A percentile compares a stretch with the other conserved stretches of the same genome.
Conservation (phyloP, 768 basidiomycete genomes). For the Chlorophyllum brunneum region DNA sequence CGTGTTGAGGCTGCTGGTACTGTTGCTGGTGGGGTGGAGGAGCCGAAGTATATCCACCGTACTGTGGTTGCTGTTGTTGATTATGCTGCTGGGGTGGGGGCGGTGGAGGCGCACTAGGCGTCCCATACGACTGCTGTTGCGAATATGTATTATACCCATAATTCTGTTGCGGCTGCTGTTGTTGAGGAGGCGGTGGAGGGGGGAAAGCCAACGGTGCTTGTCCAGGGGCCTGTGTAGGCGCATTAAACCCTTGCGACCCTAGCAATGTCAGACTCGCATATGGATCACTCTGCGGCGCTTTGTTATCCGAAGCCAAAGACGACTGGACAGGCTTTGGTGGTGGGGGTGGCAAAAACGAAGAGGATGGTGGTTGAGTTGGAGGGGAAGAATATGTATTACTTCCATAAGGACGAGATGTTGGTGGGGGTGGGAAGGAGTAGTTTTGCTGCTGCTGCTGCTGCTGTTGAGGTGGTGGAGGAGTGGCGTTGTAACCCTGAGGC, state of each 20-base stretch:
- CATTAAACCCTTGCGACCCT: conserved; percentile 12
- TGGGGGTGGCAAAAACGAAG: conserved; percentile 13
- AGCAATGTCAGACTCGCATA: conserved; percentile 36
- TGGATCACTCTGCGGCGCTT: conserved; percentile 28
- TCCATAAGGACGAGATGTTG: conserved; percentile 24
- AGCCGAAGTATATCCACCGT: conserved; percentile 16
- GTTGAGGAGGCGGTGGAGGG: conserved; percentile 18
- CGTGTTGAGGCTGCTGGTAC: conserved; percentile 4
- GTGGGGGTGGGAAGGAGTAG: conserved; percentile 28
- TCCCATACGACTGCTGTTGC: conserved; percentile 17
- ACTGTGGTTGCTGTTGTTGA: conserved; percentile 19
- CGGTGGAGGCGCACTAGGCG: conserved; percentile 19
- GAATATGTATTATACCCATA: conserved; percentile 11
- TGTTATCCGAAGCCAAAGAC: conserved; percentile 13
- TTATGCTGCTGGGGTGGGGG: conserved; percentile 19
- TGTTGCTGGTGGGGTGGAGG: conserved; percentile 18
- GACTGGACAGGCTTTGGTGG: conserved; percentile 22
- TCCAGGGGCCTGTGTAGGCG: neutral
- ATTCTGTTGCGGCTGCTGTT: conserved; percentile 20
- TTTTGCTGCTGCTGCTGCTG: conserved; percentile 20
- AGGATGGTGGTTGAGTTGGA: conserved; percentile 1
- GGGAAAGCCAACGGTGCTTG: conserved; percentile 15
- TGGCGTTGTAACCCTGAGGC: conserved; percentile 1
- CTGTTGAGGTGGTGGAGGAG: conserved; percentile 20
- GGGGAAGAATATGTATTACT: neutral